These are phyloP conservation scores for Oryza longistaminata DNA, from an alignment of 176 grass and related monocot genomes.

Conservation along the genomic window DNA sequence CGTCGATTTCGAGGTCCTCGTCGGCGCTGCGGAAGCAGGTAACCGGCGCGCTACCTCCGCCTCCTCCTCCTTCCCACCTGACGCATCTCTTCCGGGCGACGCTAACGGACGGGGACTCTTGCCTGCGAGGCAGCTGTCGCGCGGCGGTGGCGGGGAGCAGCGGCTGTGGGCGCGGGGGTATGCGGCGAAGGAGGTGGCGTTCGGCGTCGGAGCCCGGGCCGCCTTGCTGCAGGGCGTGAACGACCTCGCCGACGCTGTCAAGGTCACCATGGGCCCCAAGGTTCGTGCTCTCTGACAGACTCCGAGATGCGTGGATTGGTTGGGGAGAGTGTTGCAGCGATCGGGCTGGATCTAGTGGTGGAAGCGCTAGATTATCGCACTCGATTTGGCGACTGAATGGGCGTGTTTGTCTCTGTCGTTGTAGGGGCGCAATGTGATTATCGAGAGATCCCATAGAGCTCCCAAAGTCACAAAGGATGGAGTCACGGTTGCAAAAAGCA, in stretches of 20 bases:
- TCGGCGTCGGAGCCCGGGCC: conserved; percentile 57
- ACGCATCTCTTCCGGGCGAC: background rate
- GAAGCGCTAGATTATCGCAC: background rate
- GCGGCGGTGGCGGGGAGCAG: conserved; percentile 40
- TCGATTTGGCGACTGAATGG: conserved; percentile 14
- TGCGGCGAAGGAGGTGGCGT: conserved; percentile 67
- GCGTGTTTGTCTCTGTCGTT: background rate
- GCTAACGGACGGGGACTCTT: background rate
- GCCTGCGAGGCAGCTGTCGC: conserved; percentile 25
- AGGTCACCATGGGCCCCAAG: conserved; percentile 87
- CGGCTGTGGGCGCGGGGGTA: conserved; percentile 52
- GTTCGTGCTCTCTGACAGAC: conserved; percentile 18
- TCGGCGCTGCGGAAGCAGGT: conserved; percentile 32
- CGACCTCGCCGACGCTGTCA: conserved; percentile 78
- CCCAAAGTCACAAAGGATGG: conserved; percentile 93
- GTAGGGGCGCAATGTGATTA: conserved; percentile 87
- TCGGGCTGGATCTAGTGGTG: conserved; percentile 14
- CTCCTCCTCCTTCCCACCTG: background rate
- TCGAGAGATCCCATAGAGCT: conserved; percentile 52
- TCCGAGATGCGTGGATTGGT: background rate
- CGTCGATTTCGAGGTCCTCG: conserved; percentile 50
- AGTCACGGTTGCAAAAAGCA: conserved; percentile 87
- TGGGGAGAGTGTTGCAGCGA: background rate
- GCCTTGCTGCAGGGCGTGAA: conserved; percentile 76
- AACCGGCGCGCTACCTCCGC: background rate